Evolutionary conservation across 148 eudicot species (phyloP), one percentile per base, ranked within the genome.

Genomic region (Silene uniflora): DNA sequence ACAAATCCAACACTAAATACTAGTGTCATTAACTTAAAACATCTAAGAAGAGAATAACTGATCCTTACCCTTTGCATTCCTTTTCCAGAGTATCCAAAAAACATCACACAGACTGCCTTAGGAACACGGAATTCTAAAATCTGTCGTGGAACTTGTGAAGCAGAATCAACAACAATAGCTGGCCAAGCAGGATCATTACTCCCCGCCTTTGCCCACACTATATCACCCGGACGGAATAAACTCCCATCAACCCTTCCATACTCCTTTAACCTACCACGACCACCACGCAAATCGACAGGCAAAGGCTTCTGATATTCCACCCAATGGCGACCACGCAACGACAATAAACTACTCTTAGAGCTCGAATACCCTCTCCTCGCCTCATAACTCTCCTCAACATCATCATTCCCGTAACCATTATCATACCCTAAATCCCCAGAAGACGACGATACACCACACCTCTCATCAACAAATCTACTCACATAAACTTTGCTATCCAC

Each of bases 161-260:
- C 72, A 29, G 93, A 89, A 82, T 92, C 83, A 81, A 96, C 90
- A 70, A 96, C 93, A 76, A 96, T 92, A 16, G 97, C 99, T 24
- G 99, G 99, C 99, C 99, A 96, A 14, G 91, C 97, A 17, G 98
- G 98, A 81, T 87, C 88, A 77, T 82, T 81, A 74, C 77, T 87
- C 72, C 97, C 93, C 0, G 93, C 83, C 73, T 85, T 83, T 0
- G 92, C 98, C 99, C 99, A 96, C 75, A 96, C 98, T 29, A 92
- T 81, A 81, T 96, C 98, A 70, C 98, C 99, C 0, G 89, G 84
- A 61, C 49, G 74, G 85, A 87, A 95, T 13, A 75, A 88, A 42
- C 81, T 82, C 0, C 81, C 74, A 77, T 64, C 46, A 62, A 80
- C 56, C 77, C 73, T 79, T 75, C 35, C 69, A 44, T 52, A 77